Conservation (phyloP, 148 eudicot species). For the Mesembryanthemum crystallinum region DNA sequence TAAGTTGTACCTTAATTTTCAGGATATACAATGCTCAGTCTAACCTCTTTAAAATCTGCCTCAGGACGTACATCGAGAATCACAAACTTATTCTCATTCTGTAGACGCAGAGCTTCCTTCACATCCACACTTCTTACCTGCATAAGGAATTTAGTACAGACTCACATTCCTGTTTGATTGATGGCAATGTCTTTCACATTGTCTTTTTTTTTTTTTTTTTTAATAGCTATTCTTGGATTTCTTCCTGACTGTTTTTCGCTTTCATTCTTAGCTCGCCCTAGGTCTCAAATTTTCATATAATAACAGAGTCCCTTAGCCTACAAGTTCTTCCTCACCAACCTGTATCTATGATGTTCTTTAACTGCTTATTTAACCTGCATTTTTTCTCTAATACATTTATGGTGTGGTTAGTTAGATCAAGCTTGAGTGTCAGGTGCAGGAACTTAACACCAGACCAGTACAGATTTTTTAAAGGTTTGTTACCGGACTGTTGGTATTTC, state of each 20-base stretch:
- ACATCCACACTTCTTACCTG: constrained; percentile 93
- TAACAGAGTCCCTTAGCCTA: background rate
- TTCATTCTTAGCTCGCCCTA: no score
- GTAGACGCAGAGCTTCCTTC: constrained; percentile 90
- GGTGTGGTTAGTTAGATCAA: background rate
- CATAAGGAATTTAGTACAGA: constrained; percentile 9
- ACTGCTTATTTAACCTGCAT: background rate
- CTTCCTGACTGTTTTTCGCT: background rate
- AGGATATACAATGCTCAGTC: constrained; percentile 6
- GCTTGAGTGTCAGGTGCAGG: no score
- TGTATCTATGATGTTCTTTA: background rate
- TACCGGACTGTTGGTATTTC: no score
- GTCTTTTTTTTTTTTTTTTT: no score
- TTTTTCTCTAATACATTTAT: background rate
- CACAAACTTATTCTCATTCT: constrained; percentile 89
- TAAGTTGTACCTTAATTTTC: background rate
- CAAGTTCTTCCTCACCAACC: background rate
- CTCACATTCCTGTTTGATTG: background rate
- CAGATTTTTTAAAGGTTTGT: no score
- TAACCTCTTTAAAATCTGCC: constrained; percentile 92
- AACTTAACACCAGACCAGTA: no score
- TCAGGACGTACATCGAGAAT: constrained; percentile 95
- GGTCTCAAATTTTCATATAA: no score
- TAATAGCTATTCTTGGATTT: background rate
- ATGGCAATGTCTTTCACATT: background rate